Base-by-base conservation (phyloP, 2,329 filamentous ascomycete genomes). In the Metarhizium sp. region DNA sequence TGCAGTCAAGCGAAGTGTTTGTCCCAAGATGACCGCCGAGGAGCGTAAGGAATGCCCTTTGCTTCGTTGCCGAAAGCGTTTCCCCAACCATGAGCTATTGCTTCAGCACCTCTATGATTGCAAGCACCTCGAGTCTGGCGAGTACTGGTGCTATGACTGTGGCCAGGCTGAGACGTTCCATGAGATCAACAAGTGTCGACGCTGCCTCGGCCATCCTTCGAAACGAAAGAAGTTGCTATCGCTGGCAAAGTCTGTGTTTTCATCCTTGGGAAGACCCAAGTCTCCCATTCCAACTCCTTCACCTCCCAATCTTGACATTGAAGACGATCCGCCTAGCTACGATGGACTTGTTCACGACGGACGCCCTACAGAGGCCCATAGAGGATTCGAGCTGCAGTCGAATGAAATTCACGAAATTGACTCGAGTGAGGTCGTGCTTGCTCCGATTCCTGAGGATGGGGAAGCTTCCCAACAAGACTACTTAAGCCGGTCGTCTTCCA, bases 141-240 rank as follows among this genome's bases (percentile, higher is more conserved):
- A 81, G 68, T 82, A 81, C 60, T 75, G 77, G 70, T 82, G 79
- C 63, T 81, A 78, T 62, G 75, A 80, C 42, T 80, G 79, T 62
- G 74, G 71, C 63, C 74, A 72, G 60, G 69, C 76, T 55, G 79
- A 82, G 63, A 70, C 71, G 42, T 79, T 81, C 64, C 75, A 75
- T 66, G 77, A 81, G 59, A 43, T 51, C 3, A 67, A 71, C 59
- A 68, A 75, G 61, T 80, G 77, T 67, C 75, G 73, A 55, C 71
- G 72, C 43, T 80, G 76, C 59, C 63, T 76, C 18, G 73, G 73
- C n/a, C 76, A 78, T 42, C 73, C 75, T 3, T 79, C 76, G 6
- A 78, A 76, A 67, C 71, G 78, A 61, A 74, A 71, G 63, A 78
- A 74, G 61, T 77, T 81, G 58, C 65, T 81, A 59, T 73, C 72